A percentile compares a stretch with the other conserved stretches of the same genome.
phyloP scores from a whole-genome alignment of 352 stramenopile species.

The Phytophthora citrophthora region DNA sequence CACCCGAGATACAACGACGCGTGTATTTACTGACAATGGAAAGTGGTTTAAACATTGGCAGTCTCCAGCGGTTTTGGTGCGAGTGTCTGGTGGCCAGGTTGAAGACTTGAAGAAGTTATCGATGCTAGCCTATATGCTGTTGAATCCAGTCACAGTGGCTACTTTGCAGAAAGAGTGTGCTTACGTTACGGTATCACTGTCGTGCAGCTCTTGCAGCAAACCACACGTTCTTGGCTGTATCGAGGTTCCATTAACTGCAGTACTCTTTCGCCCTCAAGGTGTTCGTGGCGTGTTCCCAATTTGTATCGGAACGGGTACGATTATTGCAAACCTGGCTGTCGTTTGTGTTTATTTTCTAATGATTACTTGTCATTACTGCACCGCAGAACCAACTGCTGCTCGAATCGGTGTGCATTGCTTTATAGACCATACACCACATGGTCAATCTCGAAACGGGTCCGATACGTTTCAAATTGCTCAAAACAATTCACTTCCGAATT shows the following conservation, averaged over 20 bases:
- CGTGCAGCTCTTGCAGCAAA: background rate
- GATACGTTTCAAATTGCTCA: background rate
- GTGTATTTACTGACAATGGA: conserved; percentile 5
- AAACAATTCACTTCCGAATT: background rate
- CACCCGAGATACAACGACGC: background rate
- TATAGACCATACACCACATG: background rate
- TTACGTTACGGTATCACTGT: background rate
- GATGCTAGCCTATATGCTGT: background rate
- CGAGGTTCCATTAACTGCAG: conserved; percentile 35
- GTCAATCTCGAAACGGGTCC: background rate
- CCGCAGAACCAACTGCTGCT: background rate
- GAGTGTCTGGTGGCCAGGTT: background rate
- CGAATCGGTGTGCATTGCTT: conserved; percentile 8
- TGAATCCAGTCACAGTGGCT: conserved; percentile 4
- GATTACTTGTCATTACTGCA: background rate
- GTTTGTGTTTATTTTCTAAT: background rate
- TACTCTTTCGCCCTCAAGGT: conserved; percentile 50
- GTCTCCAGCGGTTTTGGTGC: background rate
- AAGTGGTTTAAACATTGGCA: conserved; percentile 8
- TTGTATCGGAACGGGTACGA: conserved; percentile 29
- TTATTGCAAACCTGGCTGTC: background rate
- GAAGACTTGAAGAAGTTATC: background rate
- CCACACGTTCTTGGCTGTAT: conserved; percentile 32
- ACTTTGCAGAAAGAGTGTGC: conserved; percentile 6
- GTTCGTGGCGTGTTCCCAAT: conserved; percentile 52